Evolutionary conservation across 2,329 filamentous ascomycete genomes (phyloP), one percentile per base, ranked within the genome.

Genomic region (Penicillium expansum): DNA sequence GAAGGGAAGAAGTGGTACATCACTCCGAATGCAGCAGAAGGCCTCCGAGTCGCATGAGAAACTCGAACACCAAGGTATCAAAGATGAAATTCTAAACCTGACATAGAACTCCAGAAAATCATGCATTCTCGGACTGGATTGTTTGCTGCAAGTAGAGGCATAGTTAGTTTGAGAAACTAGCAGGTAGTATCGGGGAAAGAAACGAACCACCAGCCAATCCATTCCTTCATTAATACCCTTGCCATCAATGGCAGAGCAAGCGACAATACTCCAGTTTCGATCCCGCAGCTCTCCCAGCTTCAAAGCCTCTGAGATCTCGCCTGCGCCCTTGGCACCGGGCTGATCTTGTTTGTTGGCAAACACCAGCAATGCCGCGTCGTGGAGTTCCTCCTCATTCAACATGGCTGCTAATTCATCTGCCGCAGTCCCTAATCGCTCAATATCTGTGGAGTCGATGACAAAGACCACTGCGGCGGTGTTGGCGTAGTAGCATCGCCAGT

Each of bases 301-400:
- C 75, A 99, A 77, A 48, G 92, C 93, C 78, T 97, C 93, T 55
- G 91, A 96, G 62, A 99, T 99, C 74, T 97, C 94, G 18, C 92
- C 94, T 1, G 94, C 94, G 2, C 93, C 94, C 78, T 96, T 96
- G 48, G 94, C 93, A 18, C 94, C 94, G 2, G 93, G 93, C 76
- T 97, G 92, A 78, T 99, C 94, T 76, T 99, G 94, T 80, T 99
- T 99, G 80, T 99, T 99, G 69, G 94, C 94, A 76, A 97, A 99
- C 11, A 99, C 94, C 53, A 99, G 79, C 53, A 99, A 80, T 22
- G 92, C 87, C 13, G 94, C 93, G 71, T 97, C 94, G 72, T 91
- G 90, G 54, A 99, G 83, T 77, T 99, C 93, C 64, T 97, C 94
- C 77, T 99, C 94, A 71, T 95, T 95, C 62, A 99, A 79, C 94